Evolutionary conservation across 2,329 filamentous ascomycete genomes (phyloP), one percentile per base, ranked within the genome.

Genomic region (Thielaviopsis musarum): DNA sequence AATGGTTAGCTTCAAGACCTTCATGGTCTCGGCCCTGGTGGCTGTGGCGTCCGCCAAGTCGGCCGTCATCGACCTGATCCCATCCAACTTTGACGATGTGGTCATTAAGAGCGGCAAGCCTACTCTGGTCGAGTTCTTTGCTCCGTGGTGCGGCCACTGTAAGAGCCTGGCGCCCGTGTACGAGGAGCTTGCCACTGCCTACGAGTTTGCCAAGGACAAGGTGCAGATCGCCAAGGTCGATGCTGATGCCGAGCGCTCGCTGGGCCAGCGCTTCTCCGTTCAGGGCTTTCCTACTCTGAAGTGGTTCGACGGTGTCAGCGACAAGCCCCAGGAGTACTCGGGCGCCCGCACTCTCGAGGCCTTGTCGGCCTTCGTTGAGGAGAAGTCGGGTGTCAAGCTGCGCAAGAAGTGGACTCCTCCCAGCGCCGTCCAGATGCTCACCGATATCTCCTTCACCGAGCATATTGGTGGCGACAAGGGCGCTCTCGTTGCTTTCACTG

Each of bases 111-210:
- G 88, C 53, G 90, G 90, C 72, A 97, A 95, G 77, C 91, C 93
- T 52, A 91, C 93, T 0, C 84, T 98, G 26, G 90, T 97, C 66
- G 91, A 97, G 72, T 98, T 98, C 81, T 97, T 95, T 70, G 93
- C 93, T 38, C 91, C 91, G 24, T 98, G 93, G 93, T 98, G 93
- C 69, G 94, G 93, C 34, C 93, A 98, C 79, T 98, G 93, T 88
- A 97, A 97, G 81, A 95, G 77, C 69, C 86, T 98, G 38, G 93
- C 93, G 17, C 94, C 93, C 56, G 77, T 94, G 62, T 98, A 94
- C 73, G 93, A 98, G 71, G 88, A 98, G 70, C 83, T 98, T 52
- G 93, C 83, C 54, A 71, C 77, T 56, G 75, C 77, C 51, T 95
- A 91, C 71, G 83, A 86, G 64, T 83, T 80, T 67, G 83, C 83